A percentile compares a stretch with the other conserved stretches of the same genome.
phyloP scores from a whole-genome alignment of 441 rosid genomes.

The Rhodomyrtus psidioides region DNA sequence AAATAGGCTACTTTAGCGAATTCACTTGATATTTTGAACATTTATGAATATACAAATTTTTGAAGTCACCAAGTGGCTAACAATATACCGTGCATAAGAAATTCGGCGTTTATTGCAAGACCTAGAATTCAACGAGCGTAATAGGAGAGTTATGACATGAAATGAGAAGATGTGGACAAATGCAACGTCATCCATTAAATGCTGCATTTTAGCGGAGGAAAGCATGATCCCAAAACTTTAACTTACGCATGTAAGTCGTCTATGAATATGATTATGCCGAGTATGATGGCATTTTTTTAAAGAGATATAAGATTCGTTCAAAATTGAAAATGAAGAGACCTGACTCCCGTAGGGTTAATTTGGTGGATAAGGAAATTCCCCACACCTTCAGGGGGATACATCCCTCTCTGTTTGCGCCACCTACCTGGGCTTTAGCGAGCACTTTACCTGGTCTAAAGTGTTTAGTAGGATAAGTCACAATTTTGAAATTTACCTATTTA shows the following conservation, averaged over 20 bases:
- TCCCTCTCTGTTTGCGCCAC: too few species aligned
- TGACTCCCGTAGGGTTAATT: not conserved
- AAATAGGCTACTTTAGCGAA: rapidly evolving
- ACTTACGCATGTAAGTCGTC: not conserved
- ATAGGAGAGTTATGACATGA: not conserved
- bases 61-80: not conserved
- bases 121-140: not conserved
- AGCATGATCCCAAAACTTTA: not conserved
- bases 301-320: not conserved
- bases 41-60: not conserved
- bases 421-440: too few species aligned
- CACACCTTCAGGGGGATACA: not conserved
- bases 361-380: not conserved
- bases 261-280: not conserved
- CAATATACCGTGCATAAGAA: not conserved
- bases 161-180: not conserved
- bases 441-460: too few species aligned
- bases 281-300: not conserved
- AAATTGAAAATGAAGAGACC: not conserved
- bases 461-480: too few species aligned
- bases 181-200: not conserved
- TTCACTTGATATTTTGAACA: not conserved
- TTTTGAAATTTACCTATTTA: too few species aligned
- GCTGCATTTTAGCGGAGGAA: not conserved
- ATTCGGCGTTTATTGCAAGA: not conserved